Base-by-base conservation (phyloP, 495 filamentous ascomycete species). In the Hypomontagnella monticulosa region DNA sequence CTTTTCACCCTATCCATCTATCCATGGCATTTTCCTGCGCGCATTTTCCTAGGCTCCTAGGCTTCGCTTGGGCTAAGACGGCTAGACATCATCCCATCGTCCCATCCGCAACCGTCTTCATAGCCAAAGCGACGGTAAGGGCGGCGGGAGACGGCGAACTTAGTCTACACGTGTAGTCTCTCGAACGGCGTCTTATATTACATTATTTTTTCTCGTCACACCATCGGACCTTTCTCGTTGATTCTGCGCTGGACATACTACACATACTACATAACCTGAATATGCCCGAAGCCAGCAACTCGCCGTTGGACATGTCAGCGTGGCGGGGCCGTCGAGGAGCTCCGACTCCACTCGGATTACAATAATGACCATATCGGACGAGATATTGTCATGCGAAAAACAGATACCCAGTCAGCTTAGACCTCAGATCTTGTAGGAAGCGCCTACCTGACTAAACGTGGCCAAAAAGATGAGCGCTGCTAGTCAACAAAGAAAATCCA, bases 271-370 rank as follows among this genome's bases (percentile, higher is more conserved):
- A 41, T 50, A 23, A 47, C 59, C 54, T 51, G 50, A 43, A 56
- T 44, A 53, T 57, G 47, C 48, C 52, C 36, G 41, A 67, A 43
- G 11, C 56, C 49, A 63, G 59, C 54, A 43, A 64, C 67, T 66
- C 46, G 52, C 56, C 37, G 62, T 53, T 62, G 56, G 53, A 66
- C 67, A 66, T 70, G 67, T 70, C 67, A 70, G 67, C 67, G 61
- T 51, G 61, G 61, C 61, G 67, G 61, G 67, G 67, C 67, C 66
- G 62, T 70, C 46, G 62, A 69, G 51, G 37, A 57, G 23, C 54
- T 48, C 61, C 57, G 61, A 54, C 57, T 58, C 67, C 67, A 66
- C 67, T 55, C 19, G 61, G 41, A 51, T 64, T 46, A 48, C 47
- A 70, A 49, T n/a, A 50, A 51, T 14, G 38, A n/a, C 15, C 60